These are phyloP conservation scores for Haplographium delicatum DNA, from an alignment of 495 filamentous ascomycete genomes.

Conservation along the genomic window DNA sequence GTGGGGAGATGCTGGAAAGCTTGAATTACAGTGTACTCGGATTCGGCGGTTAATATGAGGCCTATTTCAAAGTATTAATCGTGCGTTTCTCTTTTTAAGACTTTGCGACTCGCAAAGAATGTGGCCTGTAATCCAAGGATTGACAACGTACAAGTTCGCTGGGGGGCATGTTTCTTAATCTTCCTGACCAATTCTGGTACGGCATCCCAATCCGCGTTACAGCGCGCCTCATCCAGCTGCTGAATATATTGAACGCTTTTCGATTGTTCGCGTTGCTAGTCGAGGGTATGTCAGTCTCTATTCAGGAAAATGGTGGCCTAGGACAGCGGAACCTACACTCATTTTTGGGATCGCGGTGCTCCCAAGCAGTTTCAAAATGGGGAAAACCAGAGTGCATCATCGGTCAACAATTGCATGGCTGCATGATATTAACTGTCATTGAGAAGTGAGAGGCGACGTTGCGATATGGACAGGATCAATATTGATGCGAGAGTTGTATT, in stretches of 20 bases:
- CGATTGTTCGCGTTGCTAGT: slow-evolving; percentile 32
- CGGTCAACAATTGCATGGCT: slow-evolving; percentile 3
- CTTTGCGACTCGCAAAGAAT: background rate
- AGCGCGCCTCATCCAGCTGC: slow-evolving; percentile 79
- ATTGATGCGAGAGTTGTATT: no score
- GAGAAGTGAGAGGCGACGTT: background rate
- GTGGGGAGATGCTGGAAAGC: slow-evolving; percentile 40
- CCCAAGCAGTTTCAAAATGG: background rate
- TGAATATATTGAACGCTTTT: slow-evolving; percentile 79
- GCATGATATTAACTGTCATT: background rate
- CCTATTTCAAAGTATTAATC: slow-evolving; percentile 41
- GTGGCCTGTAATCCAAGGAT: background rate
- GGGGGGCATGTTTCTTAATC: slow-evolving; percentile 86
- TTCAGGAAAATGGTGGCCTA: background rate
- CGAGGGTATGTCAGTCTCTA: background rate
- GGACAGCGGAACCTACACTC: slow-evolving; percentile 17
- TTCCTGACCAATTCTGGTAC: slow-evolving; percentile 89
- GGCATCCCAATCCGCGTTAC: slow-evolving; percentile 81
- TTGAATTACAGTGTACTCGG: slow-evolving; percentile 57
- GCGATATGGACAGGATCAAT: background rate
- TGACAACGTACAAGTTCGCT: slow-evolving; percentile 66
- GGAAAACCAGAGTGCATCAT: background rate
- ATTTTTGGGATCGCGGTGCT: slow-evolving; percentile 14
- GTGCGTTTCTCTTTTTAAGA: background rate
- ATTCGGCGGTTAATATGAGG: slow-evolving; percentile 67